A percentile compares a stretch with the other conserved stretches of the same genome.
Evolutionary conservation across 2,329 filamentous ascomycete species (phyloP).

Genomic region (Cladorrhinum sp.): DNA sequence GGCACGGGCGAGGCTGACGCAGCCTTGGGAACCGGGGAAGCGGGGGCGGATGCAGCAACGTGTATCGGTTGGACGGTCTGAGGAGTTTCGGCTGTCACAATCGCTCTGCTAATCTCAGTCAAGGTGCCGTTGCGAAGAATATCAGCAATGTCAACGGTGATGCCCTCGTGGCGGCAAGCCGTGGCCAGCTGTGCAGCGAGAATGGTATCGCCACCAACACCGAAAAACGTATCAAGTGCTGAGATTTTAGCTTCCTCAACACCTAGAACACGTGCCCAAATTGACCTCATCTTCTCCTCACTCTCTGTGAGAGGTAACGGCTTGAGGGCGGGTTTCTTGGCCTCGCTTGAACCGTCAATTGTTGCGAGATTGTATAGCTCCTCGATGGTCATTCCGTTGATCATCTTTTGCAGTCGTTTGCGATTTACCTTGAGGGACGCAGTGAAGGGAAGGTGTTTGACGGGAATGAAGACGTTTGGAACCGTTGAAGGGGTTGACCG

Average conservation of each 20-base stretch:
- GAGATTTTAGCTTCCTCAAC: constrained; percentile 41
- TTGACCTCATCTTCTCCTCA: constrained; percentile 45
- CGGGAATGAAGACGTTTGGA: constrained; percentile 48
- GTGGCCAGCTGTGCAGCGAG: constrained; percentile 44
- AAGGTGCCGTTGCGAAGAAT: constrained; percentile 42
- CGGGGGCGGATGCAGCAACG: neutral
- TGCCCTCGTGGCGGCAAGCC: constrained; percentile 42
- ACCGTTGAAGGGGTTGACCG: constrained; percentile 41
- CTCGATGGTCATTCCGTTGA: constrained; percentile 40
- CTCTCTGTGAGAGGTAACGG: constrained; percentile 46
- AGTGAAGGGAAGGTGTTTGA: constrained; percentile 47
- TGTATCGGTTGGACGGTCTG: constrained; percentile 5
- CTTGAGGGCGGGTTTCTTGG: constrained; percentile 38
- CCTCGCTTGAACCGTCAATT: constrained; percentile 37
- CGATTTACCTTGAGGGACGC: constrained; percentile 50
- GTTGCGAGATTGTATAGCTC: constrained; percentile 43
- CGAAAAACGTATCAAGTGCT: constrained; percentile 43
- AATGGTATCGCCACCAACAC: constrained; percentile 45
- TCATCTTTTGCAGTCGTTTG: constrained; percentile 45
- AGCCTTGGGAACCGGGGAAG: constrained; percentile 9
- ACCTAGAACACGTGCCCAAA: constrained; percentile 46
- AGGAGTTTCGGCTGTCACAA: constrained; percentile 27
- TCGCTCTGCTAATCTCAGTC: constrained; percentile 42
- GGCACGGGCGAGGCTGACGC: constrained; percentile 14
- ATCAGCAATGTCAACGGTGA: constrained; percentile 42